Conservation (phyloP, 768 basidiomycete species). For the Mycena sanguinolenta region DNA sequence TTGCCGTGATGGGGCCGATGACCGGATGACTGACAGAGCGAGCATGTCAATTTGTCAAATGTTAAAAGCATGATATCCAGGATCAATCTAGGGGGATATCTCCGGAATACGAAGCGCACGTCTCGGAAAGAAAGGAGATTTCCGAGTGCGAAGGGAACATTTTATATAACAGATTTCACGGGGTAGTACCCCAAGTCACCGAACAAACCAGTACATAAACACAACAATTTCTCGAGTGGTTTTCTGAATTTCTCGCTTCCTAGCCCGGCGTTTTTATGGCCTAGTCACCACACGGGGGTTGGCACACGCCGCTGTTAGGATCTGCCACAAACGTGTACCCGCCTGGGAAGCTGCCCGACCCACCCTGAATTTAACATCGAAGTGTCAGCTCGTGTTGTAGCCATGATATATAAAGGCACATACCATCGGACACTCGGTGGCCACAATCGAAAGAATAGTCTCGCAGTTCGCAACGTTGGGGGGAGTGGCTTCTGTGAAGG, state of each 20-base stretch:
- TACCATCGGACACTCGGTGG: constrained; percentile 15
- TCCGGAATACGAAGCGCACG: too few species aligned
- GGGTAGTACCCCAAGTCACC: constrained; percentile 7
- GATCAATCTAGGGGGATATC: too few species aligned
- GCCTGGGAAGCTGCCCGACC: constrained; percentile 16
- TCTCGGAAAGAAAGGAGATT: too few species aligned
- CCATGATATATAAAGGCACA: constrained; percentile 11
- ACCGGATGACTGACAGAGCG: too few species aligned
- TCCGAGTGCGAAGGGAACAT: too few species aligned
- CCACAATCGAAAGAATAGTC: constrained; percentile 10
- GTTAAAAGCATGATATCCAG: too few species aligned
- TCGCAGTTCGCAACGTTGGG: constrained; percentile 12
- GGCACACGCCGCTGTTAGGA: constrained; percentile 13
- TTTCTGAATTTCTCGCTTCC: constrained; percentile 12
- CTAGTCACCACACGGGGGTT: constrained; percentile 18
- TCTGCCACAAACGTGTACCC: constrained; percentile 14
- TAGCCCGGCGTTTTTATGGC: constrained; percentile 5
- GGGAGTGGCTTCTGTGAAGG: constrained; percentile 2
- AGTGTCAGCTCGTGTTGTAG: constrained; percentile 12
- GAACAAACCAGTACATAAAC: constrained; percentile 1
- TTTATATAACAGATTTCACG: constrained; percentile 2
- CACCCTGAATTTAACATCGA: constrained; percentile 15
- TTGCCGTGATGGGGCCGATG: too few species aligned
- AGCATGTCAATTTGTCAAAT: too few species aligned
- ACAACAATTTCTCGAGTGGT: not conserved